Evolutionary conservation across 768 basidiomycete species (phyloP).

Genomic region (Auriculariales sp.): DNA sequence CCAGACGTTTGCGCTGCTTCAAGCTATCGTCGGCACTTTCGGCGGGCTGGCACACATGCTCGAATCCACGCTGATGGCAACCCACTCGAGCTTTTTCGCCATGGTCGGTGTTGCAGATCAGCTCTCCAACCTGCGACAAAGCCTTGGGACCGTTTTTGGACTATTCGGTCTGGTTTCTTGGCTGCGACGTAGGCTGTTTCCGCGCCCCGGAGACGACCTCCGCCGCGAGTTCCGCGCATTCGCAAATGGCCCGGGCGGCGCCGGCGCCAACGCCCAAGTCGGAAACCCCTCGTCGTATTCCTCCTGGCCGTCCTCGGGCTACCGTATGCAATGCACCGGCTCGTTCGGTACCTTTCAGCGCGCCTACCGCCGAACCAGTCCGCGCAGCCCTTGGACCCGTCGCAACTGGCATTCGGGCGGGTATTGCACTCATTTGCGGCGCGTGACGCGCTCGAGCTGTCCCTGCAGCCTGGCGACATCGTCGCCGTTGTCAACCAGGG

Average conservation of each 20-base stretch:
- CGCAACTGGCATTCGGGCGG: constrained; percentile 69
- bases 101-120: constrained; percentile 97
- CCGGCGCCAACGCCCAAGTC: constrained; percentile 35
- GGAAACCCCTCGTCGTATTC: constrained; percentile 87
- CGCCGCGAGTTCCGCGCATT: constrained; percentile 66
- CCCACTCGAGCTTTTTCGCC: constrained; percentile 87
- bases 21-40: constrained; percentile 92
- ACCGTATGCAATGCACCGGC: constrained; percentile 84
- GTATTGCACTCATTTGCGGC: constrained; percentile 68
- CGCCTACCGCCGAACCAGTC: constrained; percentile 38
- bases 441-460: constrained; percentile 62
- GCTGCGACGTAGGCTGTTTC: constrained; percentile 50
- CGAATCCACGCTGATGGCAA: constrained; percentile 94
- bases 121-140: constrained; percentile 79
- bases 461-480: constrained; percentile 77
- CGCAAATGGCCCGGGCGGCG: constrained; percentile 35
- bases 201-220: constrained; percentile 21
- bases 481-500: constrained; percentile 70
- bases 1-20: constrained; percentile 83
- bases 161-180: constrained; percentile 82
- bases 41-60: constrained; percentile 93
- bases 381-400: constrained; percentile 43
- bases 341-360: constrained; percentile 63
- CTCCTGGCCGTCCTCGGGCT: constrained; percentile 86
- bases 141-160: constrained; percentile 84